A percentile compares a stretch with the other conserved stretches of the same genome.
phyloP scores from a whole-genome alignment of 768 basidiomycete species.

The Tricholoma sp. region DNA sequence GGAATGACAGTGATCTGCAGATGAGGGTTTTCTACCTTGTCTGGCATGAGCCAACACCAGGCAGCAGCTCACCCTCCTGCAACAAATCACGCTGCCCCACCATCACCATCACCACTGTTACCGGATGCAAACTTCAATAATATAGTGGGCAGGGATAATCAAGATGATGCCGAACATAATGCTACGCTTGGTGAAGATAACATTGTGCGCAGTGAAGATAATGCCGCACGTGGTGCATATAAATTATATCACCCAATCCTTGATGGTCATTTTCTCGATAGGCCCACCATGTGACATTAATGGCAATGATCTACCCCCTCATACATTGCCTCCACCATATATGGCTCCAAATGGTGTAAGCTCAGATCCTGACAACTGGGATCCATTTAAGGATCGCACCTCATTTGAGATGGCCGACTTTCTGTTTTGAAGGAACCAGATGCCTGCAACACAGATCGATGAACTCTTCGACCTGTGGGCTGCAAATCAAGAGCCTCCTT shows the following conservation, averaged over 20 bases:
- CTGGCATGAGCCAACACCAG: neutral
- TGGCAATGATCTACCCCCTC: constrained; percentile 5
- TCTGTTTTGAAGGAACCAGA: constrained; percentile 15
- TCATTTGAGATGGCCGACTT: constrained; percentile 13
- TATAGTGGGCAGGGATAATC: neutral
- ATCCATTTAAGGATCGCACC: constrained; percentile 10
- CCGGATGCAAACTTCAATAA: neutral
- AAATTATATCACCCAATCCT: neutral
- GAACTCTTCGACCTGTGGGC: constrained; percentile 13
- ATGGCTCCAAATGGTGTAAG: neutral
- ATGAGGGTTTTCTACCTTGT: neutral
- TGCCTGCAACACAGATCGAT: constrained; percentile 20
- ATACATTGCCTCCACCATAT: constrained; percentile 3
- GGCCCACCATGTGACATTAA: constrained; percentile 8
- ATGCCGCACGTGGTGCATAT: neutral
- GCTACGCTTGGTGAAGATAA: neutral
- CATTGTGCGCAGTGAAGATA: neutral
- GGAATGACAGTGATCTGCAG: neutral
- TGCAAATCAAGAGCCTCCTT: constrained; percentile 25
- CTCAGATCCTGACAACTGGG: constrained; percentile 8
- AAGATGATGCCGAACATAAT: neutral
- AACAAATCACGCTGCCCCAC: neutral
- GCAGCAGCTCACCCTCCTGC: neutral
- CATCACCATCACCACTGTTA: neutral
- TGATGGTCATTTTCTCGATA: constrained; percentile 1